phyloP scores from a whole-genome alignment of 148 eudicot genomes.

The Pouteria glomerata region DNA sequence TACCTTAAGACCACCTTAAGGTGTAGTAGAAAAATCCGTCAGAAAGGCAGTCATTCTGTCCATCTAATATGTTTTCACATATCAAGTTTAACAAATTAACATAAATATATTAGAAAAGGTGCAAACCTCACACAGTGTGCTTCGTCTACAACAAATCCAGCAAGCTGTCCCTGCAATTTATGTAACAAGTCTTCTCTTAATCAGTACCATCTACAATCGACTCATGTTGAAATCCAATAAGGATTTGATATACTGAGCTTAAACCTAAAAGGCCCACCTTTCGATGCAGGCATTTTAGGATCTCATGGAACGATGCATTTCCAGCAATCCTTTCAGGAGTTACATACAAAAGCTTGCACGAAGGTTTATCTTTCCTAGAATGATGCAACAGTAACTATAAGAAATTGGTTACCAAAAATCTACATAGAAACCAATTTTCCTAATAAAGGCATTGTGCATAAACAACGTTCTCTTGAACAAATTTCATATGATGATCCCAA shows the following conservation, averaged over 20 bases:
- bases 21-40: too few relatives aligned
- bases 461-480: background rate
- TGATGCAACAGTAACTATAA: slow-evolving; percentile 4
- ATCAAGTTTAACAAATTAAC: background rate
- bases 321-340: slow-evolving; percentile 97
- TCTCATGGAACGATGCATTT: slow-evolving; percentile 66
- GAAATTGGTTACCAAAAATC: background rate
- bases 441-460: background rate
- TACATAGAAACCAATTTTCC: background rate
- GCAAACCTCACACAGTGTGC: slow-evolving; percentile 96
- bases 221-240: background rate
- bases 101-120: slow-evolving; percentile 5
- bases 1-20: too few relatives aligned
- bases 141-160: slow-evolving; percentile 98
- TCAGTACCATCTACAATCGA: slow-evolving; percentile 4
- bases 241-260: background rate
- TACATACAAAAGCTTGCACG: slow-evolving; percentile 96
- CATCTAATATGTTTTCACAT: background rate
- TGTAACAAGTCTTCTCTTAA: slow-evolving; percentile 4
- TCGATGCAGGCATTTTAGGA: slow-evolving; percentile 50
- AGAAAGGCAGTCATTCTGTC: background rate
- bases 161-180: slow-evolving; percentile 71
- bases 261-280: slow-evolving; percentile 47
- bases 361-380: slow-evolving; percentile 79
- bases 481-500: background rate